A percentile compares a stretch with the other conserved stretches of the same genome.
Conservation (phyloP, 2,329 filamentous ascomycete species). For the Penicillium sp. region DNA sequence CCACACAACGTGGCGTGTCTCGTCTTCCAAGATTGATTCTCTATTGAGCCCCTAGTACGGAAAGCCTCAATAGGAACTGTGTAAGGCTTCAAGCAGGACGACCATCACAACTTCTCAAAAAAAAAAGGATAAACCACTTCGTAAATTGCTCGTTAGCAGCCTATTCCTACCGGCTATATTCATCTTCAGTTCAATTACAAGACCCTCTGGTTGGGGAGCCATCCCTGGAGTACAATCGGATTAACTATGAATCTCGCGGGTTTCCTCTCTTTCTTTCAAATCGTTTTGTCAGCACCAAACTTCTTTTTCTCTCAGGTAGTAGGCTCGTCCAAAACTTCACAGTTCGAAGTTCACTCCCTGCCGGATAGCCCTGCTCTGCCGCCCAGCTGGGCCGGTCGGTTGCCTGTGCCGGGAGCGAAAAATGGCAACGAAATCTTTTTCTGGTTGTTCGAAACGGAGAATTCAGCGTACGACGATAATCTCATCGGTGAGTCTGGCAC, state of each 20-base stretch:
- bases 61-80: conserved; percentile 7
- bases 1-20: not conserved
- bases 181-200: not conserved
- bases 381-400: conserved; percentile 35
- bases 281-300: conserved; percentile 16
- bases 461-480: conserved; percentile 30
- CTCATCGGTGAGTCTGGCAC: conserved; percentile 30
- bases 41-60: conserved; percentile 21
- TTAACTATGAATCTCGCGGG: conserved; percentile 22
- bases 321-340: conserved; percentile 10
- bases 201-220: not conserved
- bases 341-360: conserved; percentile 30
- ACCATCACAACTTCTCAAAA: not conserved
- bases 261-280: conserved; percentile 22
- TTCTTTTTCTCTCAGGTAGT: conserved; percentile 7
- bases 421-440: conserved; percentile 37
- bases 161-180: not conserved
- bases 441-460: conserved; percentile 37
- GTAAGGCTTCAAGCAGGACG: conserved; percentile 1
- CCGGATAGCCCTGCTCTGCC: conserved; percentile 30
- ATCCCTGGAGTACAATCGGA: not conserved
- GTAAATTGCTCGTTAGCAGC: not conserved
- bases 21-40: not conserved
- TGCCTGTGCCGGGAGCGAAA: conserved; percentile 29
- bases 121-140: conserved; percentile 11